Percentiles rank a stretch among this genome's conserved stretches.
phyloP scores from a whole-genome alignment of 139 green algal species.

The Chlorella sp. region DNA sequence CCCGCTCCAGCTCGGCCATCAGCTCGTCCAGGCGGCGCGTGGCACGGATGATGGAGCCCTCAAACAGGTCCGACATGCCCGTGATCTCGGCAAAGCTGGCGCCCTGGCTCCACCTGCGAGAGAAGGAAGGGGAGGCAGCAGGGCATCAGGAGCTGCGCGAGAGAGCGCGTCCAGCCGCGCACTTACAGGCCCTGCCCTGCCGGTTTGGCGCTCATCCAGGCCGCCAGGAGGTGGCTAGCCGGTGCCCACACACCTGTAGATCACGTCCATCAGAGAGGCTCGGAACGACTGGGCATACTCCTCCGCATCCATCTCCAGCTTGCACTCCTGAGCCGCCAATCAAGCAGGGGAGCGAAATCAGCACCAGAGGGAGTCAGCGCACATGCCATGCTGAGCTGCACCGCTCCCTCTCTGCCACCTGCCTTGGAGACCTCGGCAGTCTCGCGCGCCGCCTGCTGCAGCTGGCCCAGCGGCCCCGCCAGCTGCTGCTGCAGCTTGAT shows the following conservation, averaged over 20 bases:
- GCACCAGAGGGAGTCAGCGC: too few relatives aligned
- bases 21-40: slow-evolving; percentile 91
- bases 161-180: too few relatives aligned
- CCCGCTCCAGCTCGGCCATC: slow-evolving; percentile 80
- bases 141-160: too few relatives aligned
- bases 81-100: slow-evolving; percentile 50
- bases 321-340: slow-evolving; percentile 62
- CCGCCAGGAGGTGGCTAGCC: too few relatives aligned
- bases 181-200: too few relatives aligned
- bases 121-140: too few relatives aligned
- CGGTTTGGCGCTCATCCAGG: too few relatives aligned
- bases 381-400: background rate
- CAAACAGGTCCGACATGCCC: slow-evolving; percentile 88
- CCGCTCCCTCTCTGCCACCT: background rate
- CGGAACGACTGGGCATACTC: slow-evolving; percentile 74
- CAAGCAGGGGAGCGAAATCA: too few relatives aligned
- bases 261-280: slow-evolving; percentile 78
- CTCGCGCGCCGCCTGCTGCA: slow-evolving; percentile 59
- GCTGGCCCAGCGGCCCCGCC: slow-evolving; percentile 34
- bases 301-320: slow-evolving; percentile 73
- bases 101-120: slow-evolving; percentile 72
- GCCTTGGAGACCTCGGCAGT: slow-evolving; percentile 50
- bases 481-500: slow-evolving; percentile 61
- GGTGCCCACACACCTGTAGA: too few relatives aligned
- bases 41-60: slow-evolving; percentile 87